These are phyloP conservation scores for Camelina sativa DNA, from an alignment of 345 rosid species.

Conservation along the genomic window DNA sequence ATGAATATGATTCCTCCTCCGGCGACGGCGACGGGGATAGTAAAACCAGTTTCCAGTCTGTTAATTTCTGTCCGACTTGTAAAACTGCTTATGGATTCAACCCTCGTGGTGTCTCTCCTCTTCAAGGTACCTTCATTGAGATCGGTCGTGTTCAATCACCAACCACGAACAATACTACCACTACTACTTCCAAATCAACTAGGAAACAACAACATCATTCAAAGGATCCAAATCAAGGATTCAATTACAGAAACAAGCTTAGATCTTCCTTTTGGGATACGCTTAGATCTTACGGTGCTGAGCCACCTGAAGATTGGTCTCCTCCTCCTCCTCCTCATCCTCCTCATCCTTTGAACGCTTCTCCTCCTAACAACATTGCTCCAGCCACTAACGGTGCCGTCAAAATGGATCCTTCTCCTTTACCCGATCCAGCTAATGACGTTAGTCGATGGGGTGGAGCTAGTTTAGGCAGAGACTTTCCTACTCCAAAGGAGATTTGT, in stretches of 20 bases:
- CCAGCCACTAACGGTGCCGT: constrained; percentile 42
- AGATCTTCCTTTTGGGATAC: constrained; percentile 80
- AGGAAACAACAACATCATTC: constrained; percentile 37
- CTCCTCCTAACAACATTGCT: neutral
- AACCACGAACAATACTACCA: constrained; percentile 21
- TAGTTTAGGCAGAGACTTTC: constrained; percentile 83
- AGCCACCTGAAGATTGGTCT: constrained; percentile 75
- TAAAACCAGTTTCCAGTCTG: constrained; percentile 54
- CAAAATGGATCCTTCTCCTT: constrained; percentile 56
- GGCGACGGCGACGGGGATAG: constrained; percentile 15
- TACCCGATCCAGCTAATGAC: constrained; percentile 45
- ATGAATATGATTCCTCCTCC: constrained; percentile 23
- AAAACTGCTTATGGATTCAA: constrained; percentile 81
- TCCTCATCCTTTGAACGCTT: constrained; percentile 49
- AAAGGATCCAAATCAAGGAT: constrained; percentile 40
- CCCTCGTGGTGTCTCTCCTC: constrained; percentile 67
- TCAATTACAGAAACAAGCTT: constrained; percentile 46
- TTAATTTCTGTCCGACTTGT: constrained; percentile 88
- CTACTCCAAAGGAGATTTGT: constrained; percentile 90
- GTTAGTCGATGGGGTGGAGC: constrained; percentile 82
- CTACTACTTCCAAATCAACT: constrained; percentile 26
- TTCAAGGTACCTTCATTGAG: constrained; percentile 91
- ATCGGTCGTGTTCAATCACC: constrained; percentile 57
- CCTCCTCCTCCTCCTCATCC: constrained; percentile 54
- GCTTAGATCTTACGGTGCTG: constrained; percentile 67